Percentiles rank a stretch among this genome's conserved stretches.
phyloP scores from a whole-genome alignment of 1,284 basidiomycete species.

The Trichosporon sp. region DNA sequence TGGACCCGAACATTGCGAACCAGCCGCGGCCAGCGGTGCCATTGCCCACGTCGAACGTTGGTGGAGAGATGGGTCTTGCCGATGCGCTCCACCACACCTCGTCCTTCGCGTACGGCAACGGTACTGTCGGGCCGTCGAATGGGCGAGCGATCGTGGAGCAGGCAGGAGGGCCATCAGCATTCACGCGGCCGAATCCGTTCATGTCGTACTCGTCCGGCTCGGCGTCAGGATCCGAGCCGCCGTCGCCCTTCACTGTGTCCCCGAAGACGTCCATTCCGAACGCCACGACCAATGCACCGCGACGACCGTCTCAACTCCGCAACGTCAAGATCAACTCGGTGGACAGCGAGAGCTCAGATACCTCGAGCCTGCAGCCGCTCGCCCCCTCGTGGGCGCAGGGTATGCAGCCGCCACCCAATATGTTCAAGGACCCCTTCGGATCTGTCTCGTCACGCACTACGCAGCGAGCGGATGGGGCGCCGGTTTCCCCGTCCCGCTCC shows the following conservation, averaged over 20 bases:
- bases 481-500: slow-evolving; percentile 20
- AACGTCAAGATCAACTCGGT: slow-evolving; percentile 51
- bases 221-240: slow-evolving; percentile 29
- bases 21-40: slow-evolving; percentile 25
- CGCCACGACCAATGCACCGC: slow-evolving; percentile 38
- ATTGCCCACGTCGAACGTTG: slow-evolving; percentile 8
- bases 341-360: slow-evolving; percentile 40
- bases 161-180: not conserved
- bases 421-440: slow-evolving; percentile 54
- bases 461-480: not conserved
- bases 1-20: slow-evolving; percentile 61
- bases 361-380: slow-evolving; percentile 37
- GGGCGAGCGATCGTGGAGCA: slow-evolving; percentile 13
- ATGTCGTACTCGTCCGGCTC: slow-evolving; percentile 21
- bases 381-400: slow-evolving; percentile 45
- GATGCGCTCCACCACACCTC: slow-evolving; percentile 40
- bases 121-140: not conserved
- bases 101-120: slow-evolving; percentile 5
- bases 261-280: slow-evolving; percentile 41
- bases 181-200: slow-evolving; percentile 28
- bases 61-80: slow-evolving; percentile 33
- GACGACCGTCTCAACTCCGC: slow-evolving; percentile 54
- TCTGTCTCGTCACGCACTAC: not conserved
- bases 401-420: slow-evolving; percentile 28
- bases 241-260: slow-evolving; percentile 44